Base-by-base conservation (phyloP, 768 basidiomycete genomes). In the Boletus subparvulus region DNA sequence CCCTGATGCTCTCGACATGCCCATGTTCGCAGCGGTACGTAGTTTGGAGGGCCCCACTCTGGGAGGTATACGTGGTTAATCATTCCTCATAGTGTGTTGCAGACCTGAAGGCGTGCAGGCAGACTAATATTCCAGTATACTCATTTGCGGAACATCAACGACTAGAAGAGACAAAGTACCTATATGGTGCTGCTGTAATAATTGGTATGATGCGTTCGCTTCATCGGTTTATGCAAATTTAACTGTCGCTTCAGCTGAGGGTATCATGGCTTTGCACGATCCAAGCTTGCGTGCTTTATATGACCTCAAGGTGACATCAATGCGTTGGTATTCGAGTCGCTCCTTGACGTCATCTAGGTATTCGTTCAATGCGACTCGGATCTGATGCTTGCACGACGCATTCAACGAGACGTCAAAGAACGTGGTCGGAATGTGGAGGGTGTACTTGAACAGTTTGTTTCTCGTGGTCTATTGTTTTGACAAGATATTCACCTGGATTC, bases 311-410 rank as follows among this genome's bases (percentile, higher is more conserved):
- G 94, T 85, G 59, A 49, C 70, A 64, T n/a, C 30, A 7, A 42
- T 6, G 3, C 13, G 9, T 36, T 44, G 48, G 46, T 30, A 45
- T 43, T 42, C 6, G 28, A 37, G 10, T 54, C 32, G 11, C 41
- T 42, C 0, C 43, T 17, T 48, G 28, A 58, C 35, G 4, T 32
- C 16, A 8, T 46, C 9, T 52, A 92, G 88, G 78, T 94, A 5
- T 94, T 92, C 60, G 93, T 94, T 8, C 92, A 96, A 77, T 91
- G 89, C 56, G 94, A 98, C 69, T 88, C 94, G 9, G 97, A 99
- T 70, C 76, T 98, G 21, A 99, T 99, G 97, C 86, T 99, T 47
- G 93, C 96, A 1, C 84, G 97, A 55, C 84, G 97, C 39, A 88
- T 99, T 52, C 79, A 83, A 60, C 80, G 97, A 52, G 97, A 98